These are phyloP conservation scores for Dillenia suffruticosa DNA, from an alignment of 164 flowering plant species.

Conservation along the genomic window DNA sequence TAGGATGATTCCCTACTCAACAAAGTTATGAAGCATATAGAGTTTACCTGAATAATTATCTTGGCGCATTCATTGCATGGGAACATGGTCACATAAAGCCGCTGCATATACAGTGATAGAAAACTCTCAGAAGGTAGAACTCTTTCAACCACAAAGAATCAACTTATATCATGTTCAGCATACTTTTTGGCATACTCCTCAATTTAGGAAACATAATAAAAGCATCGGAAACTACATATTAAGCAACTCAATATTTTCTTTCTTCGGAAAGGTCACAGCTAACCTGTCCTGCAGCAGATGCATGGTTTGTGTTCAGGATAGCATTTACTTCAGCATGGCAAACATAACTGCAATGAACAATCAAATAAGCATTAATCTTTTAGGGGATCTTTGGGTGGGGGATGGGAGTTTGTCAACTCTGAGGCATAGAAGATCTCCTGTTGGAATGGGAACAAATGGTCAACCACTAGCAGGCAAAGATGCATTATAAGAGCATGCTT, in stretches of 20 bases:
- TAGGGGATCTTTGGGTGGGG: background rate
- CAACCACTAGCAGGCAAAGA: background rate
- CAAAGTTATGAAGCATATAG: no score
- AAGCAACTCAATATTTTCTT: no score
- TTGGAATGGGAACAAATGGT: no score
- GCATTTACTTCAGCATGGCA: conserved; percentile 99
- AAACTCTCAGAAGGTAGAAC: no score
- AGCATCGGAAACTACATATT: no score
- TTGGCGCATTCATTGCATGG: conserved; percentile 98
- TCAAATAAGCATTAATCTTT: background rate
- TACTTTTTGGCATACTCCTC: no score
- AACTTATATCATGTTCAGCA: no score
- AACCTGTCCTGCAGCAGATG: conserved; percentile 94
- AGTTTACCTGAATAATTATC: conserved; percentile 81
- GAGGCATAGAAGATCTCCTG: background rate
- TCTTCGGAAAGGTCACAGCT: conserved; percentile 3
- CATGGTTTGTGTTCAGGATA: conserved; percentile 87
- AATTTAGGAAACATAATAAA: no score
- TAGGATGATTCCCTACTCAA: no score
- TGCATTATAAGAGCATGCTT: background rate
- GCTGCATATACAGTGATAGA: conserved; percentile 36
- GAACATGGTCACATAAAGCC: conserved; percentile 92
- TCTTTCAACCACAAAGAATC: no score
- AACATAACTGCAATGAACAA: conserved; percentile 58
- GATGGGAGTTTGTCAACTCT: background rate